These are phyloP conservation scores for Moesziomyces globuligerus DNA, from an alignment of 1,284 basidiomycete species.

Conservation along the genomic window DNA sequence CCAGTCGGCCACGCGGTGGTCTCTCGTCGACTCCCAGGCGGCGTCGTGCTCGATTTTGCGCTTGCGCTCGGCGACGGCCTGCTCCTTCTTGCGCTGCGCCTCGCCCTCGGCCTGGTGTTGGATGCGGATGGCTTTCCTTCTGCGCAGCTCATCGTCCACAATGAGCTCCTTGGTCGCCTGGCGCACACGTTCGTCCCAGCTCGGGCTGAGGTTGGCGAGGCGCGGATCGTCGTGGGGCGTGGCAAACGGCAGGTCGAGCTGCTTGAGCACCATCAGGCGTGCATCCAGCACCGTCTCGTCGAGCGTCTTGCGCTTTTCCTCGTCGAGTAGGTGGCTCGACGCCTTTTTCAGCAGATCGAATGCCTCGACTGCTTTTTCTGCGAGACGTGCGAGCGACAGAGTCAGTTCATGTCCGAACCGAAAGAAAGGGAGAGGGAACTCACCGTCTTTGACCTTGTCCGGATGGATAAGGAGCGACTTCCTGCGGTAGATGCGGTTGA, in stretches of 20 bases:
- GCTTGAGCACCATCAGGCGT: constrained; percentile 67
- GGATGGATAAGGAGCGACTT: constrained; percentile 73
- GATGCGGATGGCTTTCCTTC: constrained; percentile 69
- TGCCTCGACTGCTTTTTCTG: constrained; percentile 70
- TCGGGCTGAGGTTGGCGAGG: constrained; percentile 68
- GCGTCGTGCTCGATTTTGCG: constrained; percentile 69
- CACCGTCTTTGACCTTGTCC: constrained; percentile 72
- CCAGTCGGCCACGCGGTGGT: constrained; percentile 64
- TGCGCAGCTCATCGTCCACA: constrained; percentile 72
- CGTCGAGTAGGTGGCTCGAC: constrained; percentile 65
- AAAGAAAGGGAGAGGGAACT: background rate
- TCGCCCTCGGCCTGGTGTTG: constrained; percentile 72
- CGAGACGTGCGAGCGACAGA: background rate
- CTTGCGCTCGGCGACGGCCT: constrained; percentile 68
- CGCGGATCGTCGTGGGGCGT: constrained; percentile 67
- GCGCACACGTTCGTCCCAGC: constrained; percentile 69
- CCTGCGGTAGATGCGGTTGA: constrained; percentile 72
- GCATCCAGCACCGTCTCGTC: constrained; percentile 68
- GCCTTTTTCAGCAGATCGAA: constrained; percentile 73
- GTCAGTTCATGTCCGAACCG: background rate
- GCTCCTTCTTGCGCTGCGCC: constrained; percentile 70
- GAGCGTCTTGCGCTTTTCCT: constrained; percentile 63
- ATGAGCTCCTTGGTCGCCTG: constrained; percentile 71
- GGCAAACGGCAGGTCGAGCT: constrained; percentile 63
- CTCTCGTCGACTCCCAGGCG: constrained; percentile 70